Percentiles rank a stretch among this genome's conserved stretches.
These are phyloP conservation scores for Geranomyces variabilis DNA, from an alignment of 192 early-diverging fungal species.

Conservation along the genomic window DNA sequence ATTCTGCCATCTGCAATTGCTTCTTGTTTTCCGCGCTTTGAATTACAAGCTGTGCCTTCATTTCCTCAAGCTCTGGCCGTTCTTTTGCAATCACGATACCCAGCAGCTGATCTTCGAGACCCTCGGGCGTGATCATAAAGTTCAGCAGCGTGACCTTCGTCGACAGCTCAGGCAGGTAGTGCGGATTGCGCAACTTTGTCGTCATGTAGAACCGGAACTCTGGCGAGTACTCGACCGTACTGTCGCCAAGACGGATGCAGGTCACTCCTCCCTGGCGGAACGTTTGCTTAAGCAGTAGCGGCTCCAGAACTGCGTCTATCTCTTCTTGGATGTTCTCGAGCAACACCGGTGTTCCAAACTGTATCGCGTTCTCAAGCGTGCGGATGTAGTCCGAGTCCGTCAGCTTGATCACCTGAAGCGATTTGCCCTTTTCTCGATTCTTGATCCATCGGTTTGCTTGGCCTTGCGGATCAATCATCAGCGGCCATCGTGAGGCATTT, in stretches of 20 bases:
- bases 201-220: slow-evolving; percentile 67
- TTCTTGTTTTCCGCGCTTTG: slow-evolving; percentile 67
- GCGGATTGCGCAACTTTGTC: slow-evolving; percentile 63
- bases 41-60: slow-evolving; percentile 60
- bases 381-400: slow-evolving; percentile 61
- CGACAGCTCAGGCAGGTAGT: slow-evolving; percentile 64
- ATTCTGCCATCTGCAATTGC: slow-evolving; percentile 64
- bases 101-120: slow-evolving; percentile 64
- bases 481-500: slow-evolving; percentile 62
- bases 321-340: slow-evolving; percentile 63
- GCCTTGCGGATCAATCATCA: slow-evolving; percentile 67
- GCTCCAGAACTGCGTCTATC: slow-evolving; percentile 63
- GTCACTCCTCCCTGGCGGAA: slow-evolving; percentile 68
- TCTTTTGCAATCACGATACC: slow-evolving; percentile 70
- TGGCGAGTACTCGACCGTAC: slow-evolving; percentile 62
- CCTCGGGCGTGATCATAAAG: slow-evolving; percentile 70
- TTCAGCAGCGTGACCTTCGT: slow-evolving; percentile 64
- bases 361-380: slow-evolving; percentile 63
- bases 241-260: slow-evolving; percentile 61
- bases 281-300: slow-evolving; percentile 62
- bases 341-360: slow-evolving; percentile 65
- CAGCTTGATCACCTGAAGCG: slow-evolving; percentile 58
- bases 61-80: slow-evolving; percentile 63
- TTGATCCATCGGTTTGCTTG: slow-evolving; percentile 68
- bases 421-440: slow-evolving; percentile 62